Evolutionary conservation across 2,329 filamentous ascomycete genomes (phyloP).

Genomic region (Botryotinia narcissicola): DNA sequence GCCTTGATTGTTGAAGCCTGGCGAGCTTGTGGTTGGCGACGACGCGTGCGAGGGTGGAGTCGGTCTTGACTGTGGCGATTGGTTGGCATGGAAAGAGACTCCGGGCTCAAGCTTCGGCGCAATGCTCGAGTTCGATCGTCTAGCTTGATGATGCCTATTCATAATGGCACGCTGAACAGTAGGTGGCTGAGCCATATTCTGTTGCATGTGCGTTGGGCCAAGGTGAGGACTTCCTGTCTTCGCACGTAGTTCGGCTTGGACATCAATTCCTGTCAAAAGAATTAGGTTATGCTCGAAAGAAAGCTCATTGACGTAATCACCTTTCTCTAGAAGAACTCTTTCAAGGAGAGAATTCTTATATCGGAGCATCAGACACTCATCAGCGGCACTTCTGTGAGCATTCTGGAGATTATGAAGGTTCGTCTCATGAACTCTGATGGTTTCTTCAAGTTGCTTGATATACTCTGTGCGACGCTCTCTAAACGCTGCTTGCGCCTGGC

Average conservation of each 20-base stretch:
- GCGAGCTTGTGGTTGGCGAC: conserved; percentile 63
- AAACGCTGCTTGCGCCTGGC: conserved; percentile 96
- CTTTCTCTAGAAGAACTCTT: conserved; percentile 93
- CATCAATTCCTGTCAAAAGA: conserved; percentile 75
- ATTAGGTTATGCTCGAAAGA: conserved; percentile 22
- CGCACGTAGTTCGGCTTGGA: conserved; percentile 89
- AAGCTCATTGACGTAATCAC: conserved; percentile 45
- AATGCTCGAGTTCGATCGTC: conserved; percentile 70
- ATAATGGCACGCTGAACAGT: conserved; percentile 78
- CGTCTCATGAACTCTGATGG: conserved; percentile 95
- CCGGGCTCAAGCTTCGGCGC: conserved; percentile 69
- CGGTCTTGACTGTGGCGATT: conserved; percentile 71
- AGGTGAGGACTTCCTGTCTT: conserved; percentile 87
- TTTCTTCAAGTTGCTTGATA: conserved; percentile 97
- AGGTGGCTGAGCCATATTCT: conserved; percentile 68
- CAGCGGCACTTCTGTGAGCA: conserved; percentile 88
- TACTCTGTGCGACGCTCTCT: conserved; percentile 96
- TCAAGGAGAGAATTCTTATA: conserved; percentile 98
- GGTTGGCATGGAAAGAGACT: conserved; percentile 33
- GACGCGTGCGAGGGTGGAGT: conserved; percentile 78
- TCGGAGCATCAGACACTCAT: conserved; percentile 95
- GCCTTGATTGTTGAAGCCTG: conserved; percentile 56
- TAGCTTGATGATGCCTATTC: conserved; percentile 69
- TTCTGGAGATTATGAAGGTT: conserved; percentile 89
- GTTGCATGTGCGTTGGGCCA: conserved; percentile 64